Conservation (phyloP, 345 rosid species). For the Syzygium grande region DNA sequence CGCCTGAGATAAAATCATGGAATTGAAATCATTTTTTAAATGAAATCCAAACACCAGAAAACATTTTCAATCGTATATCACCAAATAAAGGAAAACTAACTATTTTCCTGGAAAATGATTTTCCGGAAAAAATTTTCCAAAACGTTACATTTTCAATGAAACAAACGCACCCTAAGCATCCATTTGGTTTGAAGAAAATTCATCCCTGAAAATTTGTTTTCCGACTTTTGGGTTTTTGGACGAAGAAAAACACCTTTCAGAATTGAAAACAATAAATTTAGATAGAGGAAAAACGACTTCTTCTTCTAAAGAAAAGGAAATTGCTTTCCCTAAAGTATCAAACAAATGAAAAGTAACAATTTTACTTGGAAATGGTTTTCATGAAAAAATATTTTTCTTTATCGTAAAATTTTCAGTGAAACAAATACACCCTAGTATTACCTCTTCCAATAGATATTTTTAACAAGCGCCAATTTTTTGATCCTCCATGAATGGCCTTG, state of each 20-base stretch:
- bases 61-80: no score
- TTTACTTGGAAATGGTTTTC: neutral
- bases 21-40: no score
- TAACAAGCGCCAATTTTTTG: neutral
- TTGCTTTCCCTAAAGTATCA: no score
- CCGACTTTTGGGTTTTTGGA: neutral
- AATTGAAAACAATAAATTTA: neutral
- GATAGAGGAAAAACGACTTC: neutral
- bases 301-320: neutral
- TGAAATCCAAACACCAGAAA: no score
- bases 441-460: neutral
- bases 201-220: no score
- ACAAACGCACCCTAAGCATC: no score
- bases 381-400: neutral
- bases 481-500: neutral
- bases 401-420: neutral
- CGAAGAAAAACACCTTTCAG: neutral
- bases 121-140: no score
- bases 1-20: no score
- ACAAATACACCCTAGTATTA: rapidly evolving
- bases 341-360: neutral
- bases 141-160: no score
- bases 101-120: no score
- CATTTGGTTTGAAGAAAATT: no score
- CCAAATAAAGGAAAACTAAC: no score